Base-by-base conservation (phyloP, 495 filamentous ascomycete genomes). In the Apiosordaria backusii region DNA sequence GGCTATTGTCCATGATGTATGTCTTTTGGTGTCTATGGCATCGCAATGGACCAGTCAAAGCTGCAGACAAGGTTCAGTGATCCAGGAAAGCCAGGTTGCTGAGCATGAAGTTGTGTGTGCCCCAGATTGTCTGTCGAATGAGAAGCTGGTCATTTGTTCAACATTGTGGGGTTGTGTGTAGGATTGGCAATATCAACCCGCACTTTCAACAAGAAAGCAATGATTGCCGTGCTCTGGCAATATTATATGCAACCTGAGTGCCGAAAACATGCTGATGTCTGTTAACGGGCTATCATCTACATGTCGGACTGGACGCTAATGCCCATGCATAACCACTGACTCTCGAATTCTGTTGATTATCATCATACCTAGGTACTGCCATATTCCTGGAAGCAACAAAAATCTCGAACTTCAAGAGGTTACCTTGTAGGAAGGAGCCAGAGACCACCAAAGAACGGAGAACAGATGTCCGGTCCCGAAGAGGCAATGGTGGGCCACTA, bases 91-190 rank as follows among this genome's bases (percentile, higher is more conserved):
- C 45, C 45, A 35, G 4, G 35, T 26, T 23, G 21, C 22, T 54
- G 22, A 58, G 21, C 4, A 57, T 67, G 65, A 70, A 61, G 24
- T 26, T 40, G 52, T 59, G 61, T 67, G 71, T 62, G 61, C 60
- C 57, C 26, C 58, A 73, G 65, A 75, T 72, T 75, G 66, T 60
- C 52, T 15, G 61, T 68, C 73, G 64, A 72, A 70, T 69, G 63
- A 62, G 60, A 23, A 4, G 10, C 18, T 57, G 13, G 68, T 69
- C 62, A 70, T 66, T 62, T n/a, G 65, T 64, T 61, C 63, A 63
- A 70, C 24, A 68, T 50, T 67, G 71, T 71, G 69, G 69, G 69
- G 65, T 64, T 62, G 40, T 45, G 15, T 55, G 58, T 64, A 50
- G 50, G 57, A 60, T 24, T 7, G 50, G 26, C 63, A 71, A 73